phyloP scores from a whole-genome alignment of 192 early-diverging fungal species.

The Thamnidium elegans region DNA sequence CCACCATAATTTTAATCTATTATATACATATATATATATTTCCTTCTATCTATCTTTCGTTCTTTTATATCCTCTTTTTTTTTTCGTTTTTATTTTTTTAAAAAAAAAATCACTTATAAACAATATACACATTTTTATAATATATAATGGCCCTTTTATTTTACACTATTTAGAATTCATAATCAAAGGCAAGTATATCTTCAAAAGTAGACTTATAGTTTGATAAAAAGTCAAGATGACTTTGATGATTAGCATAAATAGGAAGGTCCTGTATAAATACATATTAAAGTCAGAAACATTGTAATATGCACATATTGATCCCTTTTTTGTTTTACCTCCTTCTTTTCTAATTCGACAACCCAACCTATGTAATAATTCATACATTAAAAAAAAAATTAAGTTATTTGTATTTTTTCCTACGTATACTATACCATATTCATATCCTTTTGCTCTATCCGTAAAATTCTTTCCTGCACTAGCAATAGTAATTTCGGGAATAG shows the following conservation, averaged over 20 bases:
- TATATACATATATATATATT: background rate
- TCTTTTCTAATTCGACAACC: conserved; percentile 32
- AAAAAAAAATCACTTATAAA: too few species aligned
- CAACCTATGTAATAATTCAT: too few species aligned
- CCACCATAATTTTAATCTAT: background rate
- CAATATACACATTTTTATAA: too few species aligned
- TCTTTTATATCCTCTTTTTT: background rate
- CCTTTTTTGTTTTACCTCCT: conserved; percentile 25
- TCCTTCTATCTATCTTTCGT: background rate
- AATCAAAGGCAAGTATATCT: conserved; percentile 33
- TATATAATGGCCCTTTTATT: too few species aligned
- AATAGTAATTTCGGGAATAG: conserved; percentile 24
- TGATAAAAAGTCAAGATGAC: conserved; percentile 22
- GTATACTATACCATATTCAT: conserved; percentile 27
- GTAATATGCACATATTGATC: background rate
- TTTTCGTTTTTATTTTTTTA: too few species aligned
- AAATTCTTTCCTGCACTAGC: conserved; percentile 32
- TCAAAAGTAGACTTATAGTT: conserved; percentile 17
- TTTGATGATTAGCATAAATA: conserved; percentile 19
- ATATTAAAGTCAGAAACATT: background rate
- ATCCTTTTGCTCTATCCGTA: conserved; percentile 32
- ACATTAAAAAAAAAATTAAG: too few species aligned
- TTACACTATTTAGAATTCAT: conserved; percentile 24
- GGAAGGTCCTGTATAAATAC: conserved; percentile 14
- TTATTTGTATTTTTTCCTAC: too few species aligned